Evolutionary conservation across 352 stramenopile species (phyloP), one percentile per base, ranked within the genome.

Genomic region (Phytophthora citrophthora): DNA sequence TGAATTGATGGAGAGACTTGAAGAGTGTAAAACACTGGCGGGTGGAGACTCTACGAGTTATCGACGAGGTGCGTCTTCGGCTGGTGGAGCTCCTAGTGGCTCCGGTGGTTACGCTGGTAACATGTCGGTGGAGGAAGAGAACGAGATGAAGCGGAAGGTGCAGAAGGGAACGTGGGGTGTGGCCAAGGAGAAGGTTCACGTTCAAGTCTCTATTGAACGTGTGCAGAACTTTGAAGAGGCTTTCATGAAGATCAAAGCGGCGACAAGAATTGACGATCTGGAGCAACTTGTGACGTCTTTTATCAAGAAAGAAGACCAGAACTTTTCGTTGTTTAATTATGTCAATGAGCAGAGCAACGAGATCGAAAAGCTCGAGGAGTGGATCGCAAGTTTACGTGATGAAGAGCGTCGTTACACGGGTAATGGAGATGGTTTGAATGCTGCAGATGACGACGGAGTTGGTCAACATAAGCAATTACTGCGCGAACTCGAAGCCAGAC

Each of bases 281-380:
- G 90, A 98, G 61, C 79, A 97, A 54, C 80, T 98, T 15, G 93
- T 98, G 26, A 79, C 76, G 18, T 91, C 89, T 31, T 98, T 98
- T 63, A 97, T 98, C 62, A 90, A 97, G 71, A 98, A 97, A 31
- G 96, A 99, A 81, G 95, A 98, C 54, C 89, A 98, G 51, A 99
- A 98, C 75, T 99, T 98, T 65, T 97, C 89, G 31, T 64, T 98
- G 5, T 98, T 99, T 68, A 98, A 97, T 71, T 98, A 98, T 57
- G 85, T 97, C 16, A 98, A 98, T 64, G 91, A 98, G 60, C 93
- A 98, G 74, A 94, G 80, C 48, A 97, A 95, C 58, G 94, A 98
- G 63, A 94, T 98, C 61, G 94, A 97, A 47, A 96, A 94, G 57
- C 78, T 97, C 13, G 87, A 97, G 38, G 90, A 97, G 56, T 77